These are phyloP conservation scores for Rhodotorula sp. DNA, from an alignment of 1,284 basidiomycete genomes.

Conservation along the genomic window DNA sequence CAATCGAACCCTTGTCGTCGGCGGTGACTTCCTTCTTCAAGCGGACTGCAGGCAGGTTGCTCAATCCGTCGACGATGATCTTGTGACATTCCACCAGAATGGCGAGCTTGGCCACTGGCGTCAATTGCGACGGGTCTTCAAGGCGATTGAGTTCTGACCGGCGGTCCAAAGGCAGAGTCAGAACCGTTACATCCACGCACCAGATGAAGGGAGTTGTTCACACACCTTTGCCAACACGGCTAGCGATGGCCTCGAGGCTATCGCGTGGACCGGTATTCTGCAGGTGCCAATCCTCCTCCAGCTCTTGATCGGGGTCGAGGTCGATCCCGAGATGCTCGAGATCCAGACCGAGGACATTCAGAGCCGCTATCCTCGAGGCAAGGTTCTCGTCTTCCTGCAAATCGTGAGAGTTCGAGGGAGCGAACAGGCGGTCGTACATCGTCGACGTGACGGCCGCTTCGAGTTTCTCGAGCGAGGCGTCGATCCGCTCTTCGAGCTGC, in stretches of 20 bases:
- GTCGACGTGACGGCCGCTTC: slow-evolving; percentile 25
- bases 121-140: slow-evolving; percentile 58
- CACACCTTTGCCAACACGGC: slow-evolving; percentile 72
- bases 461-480: slow-evolving; percentile 36
- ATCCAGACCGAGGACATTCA: slow-evolving; percentile 82
- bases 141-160: slow-evolving; percentile 63
- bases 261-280: slow-evolving; percentile 53
- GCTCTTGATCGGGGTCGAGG: slow-evolving; percentile 53
- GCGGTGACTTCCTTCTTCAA: slow-evolving; percentile 42
- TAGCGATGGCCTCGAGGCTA: slow-evolving; percentile 65
- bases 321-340: slow-evolving; percentile 80
- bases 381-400: slow-evolving; percentile 81
- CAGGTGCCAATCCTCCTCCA: slow-evolving; percentile 38
- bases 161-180: slow-evolving; percentile 13
- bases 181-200: not conserved
- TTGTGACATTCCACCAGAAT: slow-evolving; percentile 79
- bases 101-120: slow-evolving; percentile 73
- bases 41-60: slow-evolving; percentile 44
- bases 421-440: slow-evolving; percentile 55
- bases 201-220: not conserved
- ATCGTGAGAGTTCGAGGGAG: slow-evolving; percentile 69
- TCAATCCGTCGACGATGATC: slow-evolving; percentile 66
- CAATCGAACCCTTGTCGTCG: slow-evolving; percentile 3
- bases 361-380: slow-evolving; percentile 78
- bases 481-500: slow-evolving; percentile 35